Base-by-base conservation (phyloP, 768 basidiomycete genomes). In the Arthromyces matolae region DNA sequence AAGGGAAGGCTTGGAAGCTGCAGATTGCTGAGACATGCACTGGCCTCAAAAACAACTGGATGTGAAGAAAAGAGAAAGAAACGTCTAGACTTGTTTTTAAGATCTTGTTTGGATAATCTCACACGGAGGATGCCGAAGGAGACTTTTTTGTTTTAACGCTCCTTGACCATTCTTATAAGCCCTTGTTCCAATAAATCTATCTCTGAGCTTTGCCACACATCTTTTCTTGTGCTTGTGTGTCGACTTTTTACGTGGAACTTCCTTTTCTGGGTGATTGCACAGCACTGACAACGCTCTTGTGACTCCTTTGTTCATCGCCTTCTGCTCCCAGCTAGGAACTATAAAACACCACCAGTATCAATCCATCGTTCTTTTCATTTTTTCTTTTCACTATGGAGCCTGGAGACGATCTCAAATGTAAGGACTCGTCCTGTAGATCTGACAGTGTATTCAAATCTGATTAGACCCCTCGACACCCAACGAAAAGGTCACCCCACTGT, bases 21-120 rank as follows among this genome's bases (percentile, higher is more conserved):
- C 67, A 72, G 84, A 68, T 89, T 86, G 88, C 81, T 85, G 84
- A 90, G 89, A 91, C 89, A 91, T 91, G 73, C 88, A 90, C 85
- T 46, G 51, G 52, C 53, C 57, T 46, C 59, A 49, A 54, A 49
- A 35, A 56, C 49, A 33, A n/a, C 54, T 52, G 45, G 27, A 48
- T 47, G 41, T n/a, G 54, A 39, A 36, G 50, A 48, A 50, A 39
- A 52, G 50, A 47, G 52, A 29, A n/a, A n/a, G n/a, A n/a, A n/a
- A n/a, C n/a, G n/a, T n/a, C n/a, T 32, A 38, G 31, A 49, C 29
- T 31, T 50, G 16, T 33, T 12, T 20, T 16, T 28, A 16, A 19
- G 34, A 22, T 45, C 22, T 28, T 33, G 43, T 20, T 39, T 31
- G 29, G 19, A 40, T 22, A 27, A 19, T 42, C 39, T 46, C 27